Percentiles rank a stretch among this genome's conserved stretches.
phyloP scores from a whole-genome alignment of 441 rosid species.

The Mallotus repandus region DNA sequence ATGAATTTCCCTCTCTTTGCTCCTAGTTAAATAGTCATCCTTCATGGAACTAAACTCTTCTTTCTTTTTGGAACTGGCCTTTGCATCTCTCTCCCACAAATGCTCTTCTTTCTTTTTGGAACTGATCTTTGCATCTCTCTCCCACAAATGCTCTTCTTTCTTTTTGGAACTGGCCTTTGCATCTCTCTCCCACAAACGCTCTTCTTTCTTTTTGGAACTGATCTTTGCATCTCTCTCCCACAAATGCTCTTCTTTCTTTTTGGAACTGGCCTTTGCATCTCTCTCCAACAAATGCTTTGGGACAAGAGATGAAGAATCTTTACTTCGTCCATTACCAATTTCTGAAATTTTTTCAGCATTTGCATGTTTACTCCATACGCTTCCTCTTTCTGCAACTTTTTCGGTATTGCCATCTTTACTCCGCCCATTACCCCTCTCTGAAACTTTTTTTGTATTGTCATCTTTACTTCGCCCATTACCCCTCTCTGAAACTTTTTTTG shows the following conservation, averaged over 20 bases:
- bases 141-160: no score
- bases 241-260: conserved; percentile 19
- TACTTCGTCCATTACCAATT: conserved; percentile 29
- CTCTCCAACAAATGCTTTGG: conserved; percentile 33
- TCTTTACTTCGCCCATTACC: neutral
- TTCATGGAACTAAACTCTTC: conserved; percentile 31
- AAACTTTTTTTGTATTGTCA: conserved; percentile 19
- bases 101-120: no score
- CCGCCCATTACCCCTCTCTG: conserved; percentile 28
- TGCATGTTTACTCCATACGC: conserved; percentile 5
- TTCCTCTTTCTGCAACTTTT: conserved; percentile 34
- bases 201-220: conserved; percentile 38
- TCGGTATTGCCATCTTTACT: neutral
- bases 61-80: no score
- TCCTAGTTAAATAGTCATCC: conserved; percentile 27
- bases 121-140: no score
- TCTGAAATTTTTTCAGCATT: conserved; percentile 21
- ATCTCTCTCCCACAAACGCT: no score
- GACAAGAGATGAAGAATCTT: conserved; percentile 30
- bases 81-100: no score
- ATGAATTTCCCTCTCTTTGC: conserved; percentile 26
- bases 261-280: conserved; percentile 33
- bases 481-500: neutral
- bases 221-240: conserved; percentile 37
- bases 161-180: no score